Base-by-base conservation (phyloP, 805 yeast species). In the Metschnikowia borealis region DNA sequence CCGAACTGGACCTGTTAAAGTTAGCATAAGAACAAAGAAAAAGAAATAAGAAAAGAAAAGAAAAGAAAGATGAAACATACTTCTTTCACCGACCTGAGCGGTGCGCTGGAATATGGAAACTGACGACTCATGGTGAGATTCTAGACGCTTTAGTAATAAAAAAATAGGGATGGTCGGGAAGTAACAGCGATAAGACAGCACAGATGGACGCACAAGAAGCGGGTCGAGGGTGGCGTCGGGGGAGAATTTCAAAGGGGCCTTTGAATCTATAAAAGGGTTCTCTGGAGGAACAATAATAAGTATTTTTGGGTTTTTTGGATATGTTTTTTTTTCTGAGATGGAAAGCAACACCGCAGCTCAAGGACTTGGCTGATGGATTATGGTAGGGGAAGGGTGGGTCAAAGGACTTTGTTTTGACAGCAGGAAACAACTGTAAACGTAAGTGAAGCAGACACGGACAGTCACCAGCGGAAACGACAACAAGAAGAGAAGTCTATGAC, bases 101-200 rank as follows among this genome's bases (percentile, higher is more conserved):
- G 99, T 54, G 99, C 99, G 77, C 97, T 90, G 52, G 98, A 94
- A 78, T 88, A 91, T 65, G 97, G 96, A 69, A 92, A 72, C 57
- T 70, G 76, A 52, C 76, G 76, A 68, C 77, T 73, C 78, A 73
- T 73, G 40, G 17, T 56, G 32, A 14, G 33, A 43, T 13, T 43
- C 39, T 43, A 42, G 20, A 32, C 20, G 37, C 18, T 33, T 32
- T 42, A 32, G 45, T 32, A 42, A 4, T 42, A 32, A 18, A 14
- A 18, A 20, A 32, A 21, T 31, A 38, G 31, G 39, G 44, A n/a
- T 7, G 20, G 44, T 31, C 29, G 20, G 15, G n/a, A 32, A 23
- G 7, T 32, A 14, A 13, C 39, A 20, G 15, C 39, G 4, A 26
- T 26, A 26, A 26, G 15, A 37, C 31, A 18, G 40, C 15, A 39